These are phyloP conservation scores for Aspergillus ostianus DNA, from an alignment of 495 filamentous ascomycete species.

Conservation along the genomic window DNA sequence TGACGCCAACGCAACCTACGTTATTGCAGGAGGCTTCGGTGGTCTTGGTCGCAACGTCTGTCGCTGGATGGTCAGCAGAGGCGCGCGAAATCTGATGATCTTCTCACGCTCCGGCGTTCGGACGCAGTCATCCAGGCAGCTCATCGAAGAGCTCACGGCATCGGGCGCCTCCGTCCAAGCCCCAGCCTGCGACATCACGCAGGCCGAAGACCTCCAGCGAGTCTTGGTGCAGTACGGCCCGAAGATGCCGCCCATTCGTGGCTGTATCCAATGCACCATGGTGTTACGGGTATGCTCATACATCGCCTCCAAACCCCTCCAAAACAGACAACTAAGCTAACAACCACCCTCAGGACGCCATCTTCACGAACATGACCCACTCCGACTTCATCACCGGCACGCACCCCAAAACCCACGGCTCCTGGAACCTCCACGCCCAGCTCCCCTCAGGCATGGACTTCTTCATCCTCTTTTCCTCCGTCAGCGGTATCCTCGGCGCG, in stretches of 20 bases:
- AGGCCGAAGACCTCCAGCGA: neutral
- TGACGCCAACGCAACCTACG: slow-evolving; percentile 51
- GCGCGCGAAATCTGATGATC: slow-evolving; percentile 56
- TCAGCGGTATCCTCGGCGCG: no score
- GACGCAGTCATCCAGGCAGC: neutral
- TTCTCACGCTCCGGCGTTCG: slow-evolving; percentile 25
- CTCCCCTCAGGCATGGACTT: no score
- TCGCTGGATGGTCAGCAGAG: slow-evolving; percentile 59
- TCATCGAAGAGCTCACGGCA: slow-evolving; percentile 4
- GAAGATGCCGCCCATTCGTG: slow-evolving; percentile 46
- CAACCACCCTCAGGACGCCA: no score
- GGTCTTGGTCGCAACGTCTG: slow-evolving; percentile 60
- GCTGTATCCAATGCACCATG: slow-evolving; percentile 42
- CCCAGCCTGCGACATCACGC: slow-evolving; percentile 7
- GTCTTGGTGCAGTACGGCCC: neutral
- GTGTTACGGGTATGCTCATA: slow-evolving; percentile 7
- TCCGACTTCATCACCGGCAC: no score
- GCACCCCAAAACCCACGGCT: no score
- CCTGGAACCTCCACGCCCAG: no score
- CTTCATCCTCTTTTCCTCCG: no score
- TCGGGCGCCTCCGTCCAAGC: neutral
- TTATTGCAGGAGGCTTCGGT: slow-evolving; percentile 62
- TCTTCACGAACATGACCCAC: no score
- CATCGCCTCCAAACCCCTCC: no score
- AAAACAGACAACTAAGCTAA: no score